phyloP scores from a whole-genome alignment of 1,284 basidiomycete species.

The Apiotrichum mycotoxinovorans region DNA sequence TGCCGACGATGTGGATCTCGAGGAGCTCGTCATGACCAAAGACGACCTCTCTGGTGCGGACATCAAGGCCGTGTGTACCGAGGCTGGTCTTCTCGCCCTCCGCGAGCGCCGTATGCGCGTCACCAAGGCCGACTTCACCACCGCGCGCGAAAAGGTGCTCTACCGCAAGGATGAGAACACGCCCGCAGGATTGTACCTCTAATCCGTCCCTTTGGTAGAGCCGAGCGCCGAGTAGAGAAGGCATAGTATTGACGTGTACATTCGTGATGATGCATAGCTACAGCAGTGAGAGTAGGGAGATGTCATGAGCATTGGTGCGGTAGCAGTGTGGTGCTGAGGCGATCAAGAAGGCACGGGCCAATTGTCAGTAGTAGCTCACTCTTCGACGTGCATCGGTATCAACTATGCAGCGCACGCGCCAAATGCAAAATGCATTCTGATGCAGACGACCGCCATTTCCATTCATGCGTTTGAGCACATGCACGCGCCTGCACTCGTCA shows the following conservation, averaged over 20 bases:
- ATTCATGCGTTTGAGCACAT: too few relatives aligned
- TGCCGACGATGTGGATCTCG: conserved; percentile 85
- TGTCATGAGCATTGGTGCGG: too few relatives aligned
- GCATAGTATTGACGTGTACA: not conserved
- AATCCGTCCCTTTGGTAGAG: conserved; percentile 9
- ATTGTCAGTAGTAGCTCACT: too few relatives aligned
- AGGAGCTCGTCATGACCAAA: conserved; percentile 93
- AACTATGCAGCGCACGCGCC: too few relatives aligned
- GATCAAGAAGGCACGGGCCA: too few relatives aligned
- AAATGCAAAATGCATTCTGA: too few relatives aligned
- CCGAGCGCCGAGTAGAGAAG: too few relatives aligned
- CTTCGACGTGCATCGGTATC: too few relatives aligned
- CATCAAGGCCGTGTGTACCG: conserved; percentile 96
- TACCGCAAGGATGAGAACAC: conserved; percentile 94
- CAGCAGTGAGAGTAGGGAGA: not conserved
- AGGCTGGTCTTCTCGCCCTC: conserved; percentile 90
- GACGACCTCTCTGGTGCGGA: conserved; percentile 96
- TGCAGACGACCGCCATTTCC: too few relatives aligned
- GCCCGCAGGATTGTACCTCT: conserved; percentile 47
- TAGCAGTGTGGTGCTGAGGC: too few relatives aligned
- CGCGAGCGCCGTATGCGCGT: conserved; percentile 96
- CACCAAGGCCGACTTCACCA: conserved; percentile 83
- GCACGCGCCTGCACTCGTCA: too few relatives aligned
- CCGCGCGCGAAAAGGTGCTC: conserved; percentile 83
- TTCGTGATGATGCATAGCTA: not conserved